Evolutionary conservation across 176 grass and related monocot genomes (phyloP).

Genomic region (Zizania latifolia): DNA sequence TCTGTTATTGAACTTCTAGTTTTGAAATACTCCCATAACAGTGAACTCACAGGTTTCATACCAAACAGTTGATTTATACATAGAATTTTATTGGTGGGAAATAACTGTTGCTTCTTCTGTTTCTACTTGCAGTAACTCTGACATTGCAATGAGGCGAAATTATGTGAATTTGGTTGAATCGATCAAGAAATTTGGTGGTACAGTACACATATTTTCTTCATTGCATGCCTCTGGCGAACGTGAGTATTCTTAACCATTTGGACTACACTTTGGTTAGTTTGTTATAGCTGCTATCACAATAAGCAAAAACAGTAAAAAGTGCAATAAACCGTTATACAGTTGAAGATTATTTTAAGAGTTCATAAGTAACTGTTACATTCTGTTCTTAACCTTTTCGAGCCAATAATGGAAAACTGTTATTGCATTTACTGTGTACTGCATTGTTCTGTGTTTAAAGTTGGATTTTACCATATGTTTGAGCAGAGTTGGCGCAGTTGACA

Average conservation of each 20-base stretch:
- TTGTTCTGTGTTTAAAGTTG: conserved; percentile 15
- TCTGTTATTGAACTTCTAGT: not conserved
- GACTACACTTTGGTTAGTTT: not conserved
- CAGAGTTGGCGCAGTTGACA: conserved; percentile 79
- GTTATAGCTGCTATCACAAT: not conserved
- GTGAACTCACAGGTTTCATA: not conserved
- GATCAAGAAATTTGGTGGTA: conserved; percentile 64
- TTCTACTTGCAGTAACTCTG: conserved; percentile 60
- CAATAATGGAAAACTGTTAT: not conserved
- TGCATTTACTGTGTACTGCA: not conserved
- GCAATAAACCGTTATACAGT: not conserved
- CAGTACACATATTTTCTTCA: conserved; percentile 85
- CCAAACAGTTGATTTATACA: not conserved
- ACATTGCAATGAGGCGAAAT: conserved; percentile 63
- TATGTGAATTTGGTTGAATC: conserved; percentile 74
- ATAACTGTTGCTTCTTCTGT: not conserved
- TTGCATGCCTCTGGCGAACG: conserved; percentile 93
- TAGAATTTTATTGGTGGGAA: not conserved
- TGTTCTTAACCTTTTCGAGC: not conserved
- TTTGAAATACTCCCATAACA: not conserved
- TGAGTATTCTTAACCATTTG: conserved; percentile 37
- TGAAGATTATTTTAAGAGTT: not conserved
- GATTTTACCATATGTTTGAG: conserved; percentile 17
- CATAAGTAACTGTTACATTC: not conserved
- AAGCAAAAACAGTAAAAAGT: not conserved